phyloP scores from a whole-genome alignment of 2,329 filamentous ascomycete genomes.

The Penicillium hordei region DNA sequence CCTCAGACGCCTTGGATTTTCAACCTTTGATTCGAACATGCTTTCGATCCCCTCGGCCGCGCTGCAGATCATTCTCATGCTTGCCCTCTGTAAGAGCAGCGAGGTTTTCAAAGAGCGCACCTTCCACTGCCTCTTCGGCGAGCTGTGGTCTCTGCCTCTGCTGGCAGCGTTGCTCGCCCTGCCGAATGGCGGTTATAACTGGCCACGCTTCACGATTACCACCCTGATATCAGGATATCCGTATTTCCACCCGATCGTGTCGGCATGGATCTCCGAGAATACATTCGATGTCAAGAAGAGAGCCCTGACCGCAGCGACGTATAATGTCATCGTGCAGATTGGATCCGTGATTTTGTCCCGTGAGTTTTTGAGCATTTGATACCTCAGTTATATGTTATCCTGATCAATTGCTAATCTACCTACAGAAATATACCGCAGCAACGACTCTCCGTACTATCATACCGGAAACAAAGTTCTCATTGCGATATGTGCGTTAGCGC shows the following conservation, averaged over 20 bases:
- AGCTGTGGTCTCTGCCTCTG: constrained; percentile 55
- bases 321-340: not conserved
- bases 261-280: not conserved
- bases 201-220: not conserved
- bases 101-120: constrained; percentile 55
- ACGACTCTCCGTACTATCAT: not conserved
- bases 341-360: not conserved
- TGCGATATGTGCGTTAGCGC: not conserved
- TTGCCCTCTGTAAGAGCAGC: constrained; percentile 40
- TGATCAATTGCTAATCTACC: not conserved
- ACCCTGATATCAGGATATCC: not conserved
- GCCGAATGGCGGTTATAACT: constrained; percentile 28
- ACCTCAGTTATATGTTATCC: too few species aligned
- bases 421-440: not conserved
- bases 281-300: not conserved
- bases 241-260: not conserved
- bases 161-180: constrained; percentile 51
- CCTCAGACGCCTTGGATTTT: constrained; percentile 58
- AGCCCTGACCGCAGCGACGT: not conserved
- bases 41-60: constrained; percentile 53
- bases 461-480: not conserved
- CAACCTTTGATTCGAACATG: constrained; percentile 62
- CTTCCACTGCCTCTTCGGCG: constrained; percentile 53
- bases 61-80: not conserved
- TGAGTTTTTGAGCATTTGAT: not conserved